Evolutionary conservation across 1,284 basidiomycete species (phyloP).

Genomic region (Boletus semigastroideus): DNA sequence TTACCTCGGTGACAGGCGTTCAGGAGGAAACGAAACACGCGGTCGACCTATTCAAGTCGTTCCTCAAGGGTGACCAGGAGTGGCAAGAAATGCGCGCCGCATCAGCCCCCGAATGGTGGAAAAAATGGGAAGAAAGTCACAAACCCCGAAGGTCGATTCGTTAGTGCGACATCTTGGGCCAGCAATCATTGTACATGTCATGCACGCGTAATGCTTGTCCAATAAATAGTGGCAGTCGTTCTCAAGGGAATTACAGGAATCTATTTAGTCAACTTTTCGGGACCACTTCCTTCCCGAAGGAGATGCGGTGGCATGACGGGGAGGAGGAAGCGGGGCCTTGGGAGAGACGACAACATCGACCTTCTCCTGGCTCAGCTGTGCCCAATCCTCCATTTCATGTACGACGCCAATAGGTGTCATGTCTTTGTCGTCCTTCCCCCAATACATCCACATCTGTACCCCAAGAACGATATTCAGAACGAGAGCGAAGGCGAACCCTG

Average conservation of each 20-base stretch:
- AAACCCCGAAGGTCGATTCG: conserved; percentile 7
- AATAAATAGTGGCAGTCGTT: conserved; percentile 18
- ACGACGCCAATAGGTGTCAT: conserved; percentile 22
- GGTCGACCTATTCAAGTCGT: conserved; percentile 23
- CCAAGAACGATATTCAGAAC: conserved; percentile 79
- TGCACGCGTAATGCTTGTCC: background rate
- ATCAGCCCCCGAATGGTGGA: conserved; percentile 30
- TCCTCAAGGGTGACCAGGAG: conserved; percentile 28
- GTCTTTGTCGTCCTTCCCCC: conserved; percentile 58
- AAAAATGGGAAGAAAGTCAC: conserved; percentile 29
- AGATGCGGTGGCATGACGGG: conserved; percentile 35
- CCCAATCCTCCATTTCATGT: conserved; percentile 32
- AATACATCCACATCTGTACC: conserved; percentile 79
- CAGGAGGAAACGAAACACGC: conserved; percentile 19
- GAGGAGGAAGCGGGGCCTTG: conserved; percentile 41
- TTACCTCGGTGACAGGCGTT: conserved; percentile 8
- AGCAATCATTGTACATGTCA: background rate
- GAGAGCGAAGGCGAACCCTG: conserved; percentile 80
- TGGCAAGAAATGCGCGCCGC: conserved; percentile 28
- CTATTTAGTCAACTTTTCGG: conserved; percentile 60
- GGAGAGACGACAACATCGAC: conserved; percentile 45
- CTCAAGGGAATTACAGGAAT: conserved; percentile 13
- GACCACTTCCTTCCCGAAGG: conserved; percentile 64
- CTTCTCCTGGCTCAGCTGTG: conserved; percentile 30
- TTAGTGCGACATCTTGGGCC: background rate